Conservation (phyloP, 2,329 filamentous ascomycete genomes). For the Parasarocladium wereldwijsianum region DNA sequence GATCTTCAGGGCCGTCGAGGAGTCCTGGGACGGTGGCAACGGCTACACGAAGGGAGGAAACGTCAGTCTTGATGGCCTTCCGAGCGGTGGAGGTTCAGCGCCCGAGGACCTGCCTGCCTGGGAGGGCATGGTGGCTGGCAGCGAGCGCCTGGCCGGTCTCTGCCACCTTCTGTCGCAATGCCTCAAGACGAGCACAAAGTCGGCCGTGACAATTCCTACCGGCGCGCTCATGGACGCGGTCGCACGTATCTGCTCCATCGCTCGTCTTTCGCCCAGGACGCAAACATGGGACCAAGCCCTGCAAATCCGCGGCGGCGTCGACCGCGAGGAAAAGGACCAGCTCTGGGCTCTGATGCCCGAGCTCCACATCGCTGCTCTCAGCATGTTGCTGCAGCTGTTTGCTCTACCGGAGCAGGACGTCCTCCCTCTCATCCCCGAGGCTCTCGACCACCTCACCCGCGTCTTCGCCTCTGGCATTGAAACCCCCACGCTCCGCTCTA, state of each 20-base stretch:
- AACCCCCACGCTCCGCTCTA: conserved; percentile 38
- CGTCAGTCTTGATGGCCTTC: conserved; percentile 29
- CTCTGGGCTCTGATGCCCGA: conserved; percentile 60
- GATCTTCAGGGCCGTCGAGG: conserved; percentile 63
- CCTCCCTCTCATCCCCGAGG: conserved; percentile 43
- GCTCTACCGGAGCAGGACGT: conserved; percentile 42
- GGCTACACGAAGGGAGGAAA: conserved; percentile 26
- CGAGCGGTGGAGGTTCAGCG: conserved; percentile 29
- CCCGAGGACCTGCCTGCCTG: conserved; percentile 48
- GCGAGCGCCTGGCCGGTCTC: conserved; percentile 52
- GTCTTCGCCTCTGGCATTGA: conserved; percentile 47
- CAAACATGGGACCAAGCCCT: conserved; percentile 33
- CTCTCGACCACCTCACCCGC: conserved; percentile 58
- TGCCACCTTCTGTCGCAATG: conserved; percentile 50
- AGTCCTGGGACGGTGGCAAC: conserved; percentile 63
- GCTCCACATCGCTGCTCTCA: conserved; percentile 58
- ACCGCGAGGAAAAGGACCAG: conserved; percentile 67
- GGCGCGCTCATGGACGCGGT: conserved; percentile 54
- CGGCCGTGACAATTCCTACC: conserved; percentile 51
- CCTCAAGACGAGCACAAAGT: conserved; percentile 48
- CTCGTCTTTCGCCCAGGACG: conserved; percentile 31
- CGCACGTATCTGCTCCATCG: conserved; percentile 54
- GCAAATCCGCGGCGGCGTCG: conserved; percentile 58
- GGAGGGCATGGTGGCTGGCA: conserved; percentile 60
- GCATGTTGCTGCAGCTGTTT: conserved; percentile 42